phyloP scores from a whole-genome alignment of 108 stramenopile species.

The Nitzschia sp. region DNA sequence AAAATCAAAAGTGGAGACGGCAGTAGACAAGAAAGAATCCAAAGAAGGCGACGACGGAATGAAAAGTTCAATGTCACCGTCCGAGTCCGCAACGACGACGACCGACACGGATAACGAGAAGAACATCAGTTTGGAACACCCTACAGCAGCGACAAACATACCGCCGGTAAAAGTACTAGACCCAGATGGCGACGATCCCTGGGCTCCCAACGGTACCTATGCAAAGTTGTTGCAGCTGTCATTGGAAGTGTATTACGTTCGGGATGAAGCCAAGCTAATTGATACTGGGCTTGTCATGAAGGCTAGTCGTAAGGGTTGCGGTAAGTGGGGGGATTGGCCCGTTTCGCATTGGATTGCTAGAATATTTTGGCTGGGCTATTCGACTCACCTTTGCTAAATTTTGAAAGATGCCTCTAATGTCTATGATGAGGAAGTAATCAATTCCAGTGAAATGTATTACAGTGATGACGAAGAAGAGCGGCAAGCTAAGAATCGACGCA shows the following conservation, averaged over 20 bases:
- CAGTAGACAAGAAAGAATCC: neutral
- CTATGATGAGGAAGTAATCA: conserved; percentile 78
- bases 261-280: conserved; percentile 64
- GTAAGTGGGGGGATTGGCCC: conserved; percentile 33
- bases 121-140: neutral
- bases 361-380: no score
- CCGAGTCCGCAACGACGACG: neutral
- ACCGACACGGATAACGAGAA: neutral
- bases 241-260: conserved; percentile 54
- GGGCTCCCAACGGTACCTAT: conserved; percentile 61
- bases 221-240: conserved; percentile 42
- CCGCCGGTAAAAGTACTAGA: neutral
- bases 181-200: conserved; percentile 42
- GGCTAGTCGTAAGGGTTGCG: conserved; percentile 78
- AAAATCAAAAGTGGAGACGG: conserved; percentile 7
- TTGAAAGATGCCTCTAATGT: conserved; percentile 88
- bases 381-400: no score
- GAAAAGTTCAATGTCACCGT: neutral
- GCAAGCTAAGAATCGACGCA: conserved; percentile 53
- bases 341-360: no score
- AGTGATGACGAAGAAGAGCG: conserved; percentile 87
- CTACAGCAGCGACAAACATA: neutral
- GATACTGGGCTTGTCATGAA: conserved; percentile 60
- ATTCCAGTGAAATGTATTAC: conserved; percentile 66
- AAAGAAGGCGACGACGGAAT: neutral